Evolutionary conservation across 306 rosid species (phyloP).

Genomic region (Citrullus colocynthis): DNA sequence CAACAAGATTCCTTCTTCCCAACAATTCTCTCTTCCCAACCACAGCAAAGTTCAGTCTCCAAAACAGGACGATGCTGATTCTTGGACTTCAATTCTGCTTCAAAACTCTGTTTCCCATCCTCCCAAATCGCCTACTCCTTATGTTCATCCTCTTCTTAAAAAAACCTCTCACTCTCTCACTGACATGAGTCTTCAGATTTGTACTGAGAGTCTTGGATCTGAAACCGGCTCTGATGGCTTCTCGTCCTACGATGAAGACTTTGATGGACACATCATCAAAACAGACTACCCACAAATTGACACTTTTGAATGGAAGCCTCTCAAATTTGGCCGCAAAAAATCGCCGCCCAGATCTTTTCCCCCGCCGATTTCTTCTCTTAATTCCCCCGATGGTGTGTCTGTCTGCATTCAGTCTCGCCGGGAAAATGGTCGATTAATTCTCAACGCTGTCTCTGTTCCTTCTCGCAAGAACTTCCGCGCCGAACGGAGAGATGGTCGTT

Average conservation of each 20-base stretch:
- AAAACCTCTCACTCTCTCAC: conserved; percentile 39
- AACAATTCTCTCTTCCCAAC: conserved; percentile 27
- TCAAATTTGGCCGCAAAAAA: conserved; percentile 1
- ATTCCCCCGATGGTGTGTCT: neutral
- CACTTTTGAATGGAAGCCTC: conserved; percentile 6
- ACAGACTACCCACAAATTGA: conserved; percentile 3
- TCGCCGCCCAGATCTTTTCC: conserved; percentile 9
- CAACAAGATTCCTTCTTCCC: conserved; percentile 44
- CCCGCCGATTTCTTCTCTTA: conserved; percentile 3
- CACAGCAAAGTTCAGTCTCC: conserved; percentile 12
- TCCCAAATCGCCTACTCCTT: conserved; percentile 17
- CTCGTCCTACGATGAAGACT: conserved; percentile 28
- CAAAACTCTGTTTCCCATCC: conserved; percentile 8
- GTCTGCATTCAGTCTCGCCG: conserved; percentile 9
- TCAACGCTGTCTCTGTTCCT: neutral
- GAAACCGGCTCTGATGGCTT: conserved; percentile 79
- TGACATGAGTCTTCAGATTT: conserved; percentile 57
- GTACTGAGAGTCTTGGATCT: conserved; percentile 93
- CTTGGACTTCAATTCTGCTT: conserved; percentile 45
- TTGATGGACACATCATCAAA: neutral
- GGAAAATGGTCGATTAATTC: conserved; percentile 7
- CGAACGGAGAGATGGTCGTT: conserved; percentile 7
- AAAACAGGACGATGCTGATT: conserved; percentile 5
- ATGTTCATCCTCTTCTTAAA: conserved; percentile 72
- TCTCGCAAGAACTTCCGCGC: neutral